These are phyloP conservation scores for Cucumis sativus DNA, from an alignment of 306 rosid species.

Conservation along the genomic window Cucumber_9930_V3 NC_026660.2:29831001-29831500, in stretches of 20 bases:
- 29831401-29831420: constrained; percentile 35
- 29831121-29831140: too few relatives aligned
- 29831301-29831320: constrained; percentile 60
- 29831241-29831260: constrained; percentile 62
- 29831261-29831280: constrained; percentile 40
- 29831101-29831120: not conserved
- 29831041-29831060: not conserved
- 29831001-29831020: constrained; percentile 11
- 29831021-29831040: constrained; percentile 18
- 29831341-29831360: constrained; percentile 42
- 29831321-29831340: constrained; percentile 32
- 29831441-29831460: constrained; percentile 49
- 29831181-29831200: constrained; percentile 60
- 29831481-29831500: constrained; percentile 79
- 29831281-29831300: constrained; percentile 63
- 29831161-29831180: not conserved
- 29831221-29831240: constrained; percentile 59
- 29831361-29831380: constrained; percentile 68
- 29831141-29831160: too few relatives aligned
- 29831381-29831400: constrained; percentile 30
- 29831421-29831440: constrained; percentile 31
- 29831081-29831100: not conserved
- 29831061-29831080: not conserved
- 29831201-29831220: constrained; percentile 46
- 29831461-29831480: constrained; percentile 38